Conservation (phyloP, 2,329 filamentous ascomycete species). For the Arthrobotrys sinensis region DNA sequence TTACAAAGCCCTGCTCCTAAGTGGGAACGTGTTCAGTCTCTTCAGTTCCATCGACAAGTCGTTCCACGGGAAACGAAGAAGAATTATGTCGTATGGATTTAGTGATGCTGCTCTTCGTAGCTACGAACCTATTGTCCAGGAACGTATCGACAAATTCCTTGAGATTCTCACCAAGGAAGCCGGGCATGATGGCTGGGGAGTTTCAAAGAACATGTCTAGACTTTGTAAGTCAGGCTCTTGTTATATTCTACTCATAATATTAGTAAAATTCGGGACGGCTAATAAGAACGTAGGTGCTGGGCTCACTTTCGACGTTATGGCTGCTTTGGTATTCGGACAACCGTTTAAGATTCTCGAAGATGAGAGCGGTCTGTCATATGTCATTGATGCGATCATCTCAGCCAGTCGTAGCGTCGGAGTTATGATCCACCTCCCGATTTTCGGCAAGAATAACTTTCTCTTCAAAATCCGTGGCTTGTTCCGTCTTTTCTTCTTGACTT, state of each 20-base stretch:
- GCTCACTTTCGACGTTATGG: constrained; percentile 71
- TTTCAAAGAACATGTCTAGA: constrained; percentile 74
- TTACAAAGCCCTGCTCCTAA: constrained; percentile 35
- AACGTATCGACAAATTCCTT: constrained; percentile 78
- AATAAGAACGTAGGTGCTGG: constrained; percentile 55
- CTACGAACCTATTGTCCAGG: constrained; percentile 78
- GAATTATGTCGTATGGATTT: constrained; percentile 81
- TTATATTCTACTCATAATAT: constrained; percentile 58
- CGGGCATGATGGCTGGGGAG: constrained; percentile 72
- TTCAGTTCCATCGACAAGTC: constrained; percentile 80
- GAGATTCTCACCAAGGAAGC: constrained; percentile 71
- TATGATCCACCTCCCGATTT: constrained; percentile 38
- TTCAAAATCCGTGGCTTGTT: constrained; percentile 45
- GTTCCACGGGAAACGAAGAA: constrained; percentile 79
- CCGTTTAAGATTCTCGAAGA: constrained; percentile 71
- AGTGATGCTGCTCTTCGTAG: constrained; percentile 77
- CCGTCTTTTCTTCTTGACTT: constrained; percentile 17
- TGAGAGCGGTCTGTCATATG: constrained; percentile 73
- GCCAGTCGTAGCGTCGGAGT: constrained; percentile 41
- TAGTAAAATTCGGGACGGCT: constrained; percentile 53
- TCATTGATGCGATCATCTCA: constrained; percentile 49
- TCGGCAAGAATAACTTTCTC: constrained; percentile 44
- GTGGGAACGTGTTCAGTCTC: constrained; percentile 73
- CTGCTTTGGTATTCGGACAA: constrained; percentile 71
- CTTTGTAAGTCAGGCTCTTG: constrained; percentile 63